A percentile compares a stretch with the other conserved stretches of the same genome.
Conservation (phyloP, 352 stramenopile genomes). For the Hyaloperonospora arabidopsidis region DNA sequence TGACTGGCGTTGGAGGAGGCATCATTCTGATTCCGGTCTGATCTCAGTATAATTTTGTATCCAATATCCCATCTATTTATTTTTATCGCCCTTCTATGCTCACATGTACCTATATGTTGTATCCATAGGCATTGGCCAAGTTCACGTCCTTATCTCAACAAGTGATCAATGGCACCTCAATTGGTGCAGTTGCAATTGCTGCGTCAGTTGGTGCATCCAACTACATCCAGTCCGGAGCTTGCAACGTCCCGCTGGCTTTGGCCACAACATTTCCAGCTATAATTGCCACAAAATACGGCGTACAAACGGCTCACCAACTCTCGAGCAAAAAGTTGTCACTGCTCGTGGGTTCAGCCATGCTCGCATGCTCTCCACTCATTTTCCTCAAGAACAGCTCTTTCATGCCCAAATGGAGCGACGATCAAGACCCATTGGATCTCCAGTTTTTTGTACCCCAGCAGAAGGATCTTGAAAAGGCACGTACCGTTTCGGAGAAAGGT, state of each 20-base stretch:
- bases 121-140: constrained; percentile 57
- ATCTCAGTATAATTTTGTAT: neutral
- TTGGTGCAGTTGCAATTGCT: constrained; percentile 67
- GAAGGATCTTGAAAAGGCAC: constrained; percentile 21
- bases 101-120: neutral
- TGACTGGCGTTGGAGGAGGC: constrained; percentile 74
- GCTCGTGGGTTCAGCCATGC: constrained; percentile 73
- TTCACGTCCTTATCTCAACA: constrained; percentile 76
- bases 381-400: constrained; percentile 75
- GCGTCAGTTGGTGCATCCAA: constrained; percentile 65
- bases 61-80: neutral
- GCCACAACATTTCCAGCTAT: constrained; percentile 68
- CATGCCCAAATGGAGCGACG: constrained; percentile 64
- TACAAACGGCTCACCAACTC: constrained; percentile 65
- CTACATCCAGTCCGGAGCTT: constrained; percentile 55
- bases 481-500: constrained; percentile 3
- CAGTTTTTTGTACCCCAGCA: constrained; percentile 61
- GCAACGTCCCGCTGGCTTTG: constrained; percentile 70
- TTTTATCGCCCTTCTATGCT: neutral
- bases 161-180: constrained; percentile 74
- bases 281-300: constrained; percentile 69
- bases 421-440: constrained; percentile 52
- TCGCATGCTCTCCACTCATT: constrained; percentile 68
- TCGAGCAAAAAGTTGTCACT: constrained; percentile 69
- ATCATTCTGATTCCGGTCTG: constrained; percentile 78